Percentiles rank a stretch among this genome's conserved stretches.
Evolutionary conservation across 345 rosid genomes (phyloP).

Genomic region (Boechera retrofracta): DNA sequence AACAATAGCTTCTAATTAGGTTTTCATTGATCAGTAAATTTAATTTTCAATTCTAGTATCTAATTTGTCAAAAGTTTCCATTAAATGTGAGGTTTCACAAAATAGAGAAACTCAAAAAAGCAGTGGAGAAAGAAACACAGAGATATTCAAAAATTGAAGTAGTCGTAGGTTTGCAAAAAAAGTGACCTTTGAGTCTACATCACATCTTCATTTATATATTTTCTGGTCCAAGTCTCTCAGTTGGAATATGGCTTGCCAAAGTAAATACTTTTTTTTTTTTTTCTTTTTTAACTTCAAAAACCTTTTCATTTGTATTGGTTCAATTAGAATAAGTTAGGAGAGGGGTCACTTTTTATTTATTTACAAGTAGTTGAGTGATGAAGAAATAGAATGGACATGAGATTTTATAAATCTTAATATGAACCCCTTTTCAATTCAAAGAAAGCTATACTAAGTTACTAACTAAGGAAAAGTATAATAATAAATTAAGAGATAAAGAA

Average conservation of each 20-base stretch:
- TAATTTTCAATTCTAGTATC: neutral
- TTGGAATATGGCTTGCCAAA: neutral
- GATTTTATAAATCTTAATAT: neutral
- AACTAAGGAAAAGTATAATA: neutral
- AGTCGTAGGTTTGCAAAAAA: conserved; percentile 18
- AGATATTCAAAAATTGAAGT: conserved; percentile 7
- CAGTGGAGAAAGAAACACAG: neutral
- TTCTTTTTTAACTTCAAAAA: neutral
- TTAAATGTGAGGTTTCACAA: neutral
- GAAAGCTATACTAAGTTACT: neutral
- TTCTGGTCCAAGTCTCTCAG: neutral
- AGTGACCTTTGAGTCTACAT: conserved; percentile 11
- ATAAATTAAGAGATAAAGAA: conserved; percentile 12
- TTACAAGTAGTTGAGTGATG: neutral
- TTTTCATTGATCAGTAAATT: neutral
- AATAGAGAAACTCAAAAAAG: neutral
- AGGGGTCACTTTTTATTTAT: neutral
- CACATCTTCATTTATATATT: neutral
- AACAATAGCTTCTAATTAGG: neutral
- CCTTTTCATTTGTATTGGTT: neutral
- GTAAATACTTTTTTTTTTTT: neutral
- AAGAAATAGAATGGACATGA: neutral
- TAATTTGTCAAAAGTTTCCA: neutral
- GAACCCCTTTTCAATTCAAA: neutral
- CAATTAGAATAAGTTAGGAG: neutral